Conservation (phyloP, 805 yeast species). For the Metschnikowia henanensis region DNA sequence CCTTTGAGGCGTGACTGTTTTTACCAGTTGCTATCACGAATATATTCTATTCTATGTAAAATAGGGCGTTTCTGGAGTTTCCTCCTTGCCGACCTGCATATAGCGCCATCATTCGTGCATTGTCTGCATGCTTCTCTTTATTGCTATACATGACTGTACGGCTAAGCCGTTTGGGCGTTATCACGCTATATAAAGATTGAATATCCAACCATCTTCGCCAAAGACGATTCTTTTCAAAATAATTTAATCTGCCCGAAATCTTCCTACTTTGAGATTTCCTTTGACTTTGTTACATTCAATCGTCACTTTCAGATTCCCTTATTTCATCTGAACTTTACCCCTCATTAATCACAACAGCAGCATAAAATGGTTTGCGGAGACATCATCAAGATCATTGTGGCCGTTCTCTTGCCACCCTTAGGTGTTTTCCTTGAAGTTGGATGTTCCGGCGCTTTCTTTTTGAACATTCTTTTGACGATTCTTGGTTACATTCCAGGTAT, state of each 20-base stretch:
- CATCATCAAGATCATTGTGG: conserved; percentile 51
- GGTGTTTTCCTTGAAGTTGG: conserved; percentile 65
- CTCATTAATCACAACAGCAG: neutral
- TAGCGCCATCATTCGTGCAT: neutral
- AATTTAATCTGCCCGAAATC: too few species aligned
- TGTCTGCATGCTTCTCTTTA: neutral
- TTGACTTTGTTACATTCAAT: neutral
- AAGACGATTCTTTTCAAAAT: too few species aligned
- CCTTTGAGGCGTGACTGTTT: neutral
- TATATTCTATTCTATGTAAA: neutral
- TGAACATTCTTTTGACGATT: conserved; percentile 65
- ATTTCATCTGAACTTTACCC: too few species aligned
- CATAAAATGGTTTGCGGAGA: conserved; percentile 45
- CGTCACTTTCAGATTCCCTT: too few species aligned
- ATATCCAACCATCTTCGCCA: neutral
- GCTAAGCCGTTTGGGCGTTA: conserved; percentile 1
- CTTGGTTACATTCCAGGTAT: conserved; percentile 80
- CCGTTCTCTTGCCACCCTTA: conserved; percentile 57
- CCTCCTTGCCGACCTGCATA: neutral
- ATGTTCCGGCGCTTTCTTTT: conserved; percentile 38
- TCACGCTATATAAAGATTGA: neutral
- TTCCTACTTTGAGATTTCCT: neutral
- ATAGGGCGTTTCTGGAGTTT: neutral
- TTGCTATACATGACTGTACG: conserved; percentile 6
- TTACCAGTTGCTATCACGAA: neutral